Conservation (phyloP, 2,329 filamentous ascomycete genomes). For the Neofusicoccum ribis region DNA sequence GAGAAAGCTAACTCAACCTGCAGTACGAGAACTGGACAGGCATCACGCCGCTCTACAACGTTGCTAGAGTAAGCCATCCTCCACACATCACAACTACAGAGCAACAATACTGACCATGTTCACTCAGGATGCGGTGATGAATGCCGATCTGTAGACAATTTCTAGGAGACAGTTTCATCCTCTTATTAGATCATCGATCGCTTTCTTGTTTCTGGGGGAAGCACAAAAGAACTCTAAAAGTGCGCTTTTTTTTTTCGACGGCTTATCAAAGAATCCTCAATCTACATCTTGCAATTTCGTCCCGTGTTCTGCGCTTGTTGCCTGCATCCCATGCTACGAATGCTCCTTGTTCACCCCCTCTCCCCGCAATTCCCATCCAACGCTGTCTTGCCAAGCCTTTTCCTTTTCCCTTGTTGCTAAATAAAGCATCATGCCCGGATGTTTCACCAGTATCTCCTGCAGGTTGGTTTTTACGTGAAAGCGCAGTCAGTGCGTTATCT, state of each 20-base stretch:
- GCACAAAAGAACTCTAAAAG: neutral
- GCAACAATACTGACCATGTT: neutral
- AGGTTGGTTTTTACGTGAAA: neutral
- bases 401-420: neutral
- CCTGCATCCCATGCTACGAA: neutral
- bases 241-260: neutral
- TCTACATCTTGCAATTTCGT: neutral
- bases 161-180: neutral
- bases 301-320: neutral
- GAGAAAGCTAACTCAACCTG: slow-evolving; percentile 17
- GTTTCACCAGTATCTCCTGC: neutral
- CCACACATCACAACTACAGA: neutral
- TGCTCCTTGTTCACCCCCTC: too few species aligned
- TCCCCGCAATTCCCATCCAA: too few species aligned
- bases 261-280: neutral
- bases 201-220: neutral
- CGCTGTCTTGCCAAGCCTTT: too few species aligned
- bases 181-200: neutral
- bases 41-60: slow-evolving; percentile 70
- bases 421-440: neutral
- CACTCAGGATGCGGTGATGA: slow-evolving; percentile 15
- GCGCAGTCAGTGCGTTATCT: too few species aligned
- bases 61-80: slow-evolving; percentile 58
- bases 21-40: slow-evolving; percentile 84
- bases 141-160: slow-evolving; percentile 3